Conservation (phyloP, 2,329 filamentous ascomycete species). For the Endoconidiophora laricicola region DNA sequence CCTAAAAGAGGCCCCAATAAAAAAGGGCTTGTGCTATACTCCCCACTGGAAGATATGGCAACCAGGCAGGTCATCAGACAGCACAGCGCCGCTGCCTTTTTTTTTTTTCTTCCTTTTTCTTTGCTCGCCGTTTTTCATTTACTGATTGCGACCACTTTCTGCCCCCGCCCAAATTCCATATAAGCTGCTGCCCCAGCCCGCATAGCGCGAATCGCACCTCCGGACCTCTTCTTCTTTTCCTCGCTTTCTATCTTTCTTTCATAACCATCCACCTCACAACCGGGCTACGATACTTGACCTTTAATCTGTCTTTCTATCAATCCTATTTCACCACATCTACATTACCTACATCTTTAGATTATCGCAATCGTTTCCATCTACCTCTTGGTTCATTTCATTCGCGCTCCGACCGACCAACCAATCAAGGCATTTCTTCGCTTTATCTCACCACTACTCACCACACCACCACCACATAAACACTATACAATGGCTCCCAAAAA, state of each 20-base stretch:
- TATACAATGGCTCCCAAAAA: conserved; percentile 44
- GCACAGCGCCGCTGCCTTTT: background rate
- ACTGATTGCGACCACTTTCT: conserved; percentile 27
- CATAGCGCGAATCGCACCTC: conserved; percentile 22
- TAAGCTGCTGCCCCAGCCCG: conserved; percentile 38
- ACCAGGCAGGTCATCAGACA: no score
- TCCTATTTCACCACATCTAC: background rate
- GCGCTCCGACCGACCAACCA: background rate
- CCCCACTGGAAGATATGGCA: no score
- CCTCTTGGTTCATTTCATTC: background rate
- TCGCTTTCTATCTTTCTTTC: conserved; percentile 16
- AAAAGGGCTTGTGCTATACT: no score
- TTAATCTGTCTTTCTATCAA: background rate
- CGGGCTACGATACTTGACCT: conserved; percentile 8
- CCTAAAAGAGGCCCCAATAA: no score
- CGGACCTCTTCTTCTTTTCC: conserved; percentile 19
- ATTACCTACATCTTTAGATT: conserved; percentile 2
- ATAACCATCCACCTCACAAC: conserved; percentile 17
- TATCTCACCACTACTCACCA: background rate
- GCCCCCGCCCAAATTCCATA: conserved; percentile 39
- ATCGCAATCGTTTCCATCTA: background rate
- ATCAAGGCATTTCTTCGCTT: no score
- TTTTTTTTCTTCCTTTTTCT: background rate
- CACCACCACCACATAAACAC: background rate
- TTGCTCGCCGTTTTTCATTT: background rate